Conservation (phyloP, 192 early-diverging fungal species). For the Entomortierella chlamydospora region DNA sequence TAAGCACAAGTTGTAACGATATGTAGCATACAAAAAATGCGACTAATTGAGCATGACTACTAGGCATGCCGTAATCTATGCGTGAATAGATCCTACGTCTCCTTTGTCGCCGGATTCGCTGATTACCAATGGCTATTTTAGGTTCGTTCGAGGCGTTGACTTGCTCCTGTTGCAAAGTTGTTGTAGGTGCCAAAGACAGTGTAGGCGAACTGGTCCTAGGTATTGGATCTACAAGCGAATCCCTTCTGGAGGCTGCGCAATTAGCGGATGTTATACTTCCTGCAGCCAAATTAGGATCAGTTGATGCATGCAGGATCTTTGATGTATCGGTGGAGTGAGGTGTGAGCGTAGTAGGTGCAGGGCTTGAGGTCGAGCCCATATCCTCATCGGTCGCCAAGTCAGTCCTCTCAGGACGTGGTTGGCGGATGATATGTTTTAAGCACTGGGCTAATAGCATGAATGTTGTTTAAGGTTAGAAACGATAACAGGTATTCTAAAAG, state of each 20-base stretch:
- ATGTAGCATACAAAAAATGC: constrained; percentile 72
- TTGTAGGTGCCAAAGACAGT: constrained; percentile 35
- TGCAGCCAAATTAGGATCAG: background rate
- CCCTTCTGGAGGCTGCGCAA: no score
- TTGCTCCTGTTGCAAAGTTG: constrained; percentile 40
- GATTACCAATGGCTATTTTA: constrained; percentile 14
- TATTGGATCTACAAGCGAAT: constrained; percentile 18
- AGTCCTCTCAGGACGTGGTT: constrained; percentile 43
- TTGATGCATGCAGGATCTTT: background rate
- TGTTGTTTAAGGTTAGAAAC: no score
- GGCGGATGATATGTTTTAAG: constrained; percentile 56
- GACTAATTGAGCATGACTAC: constrained; percentile 75
- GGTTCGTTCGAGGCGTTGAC: constrained; percentile 27
- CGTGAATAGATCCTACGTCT: constrained; percentile 41
- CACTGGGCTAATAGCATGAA: constrained; percentile 38
- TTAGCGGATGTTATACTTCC: background rate
- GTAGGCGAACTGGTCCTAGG: constrained; percentile 19
- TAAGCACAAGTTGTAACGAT: constrained; percentile 48
- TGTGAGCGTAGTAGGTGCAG: background rate
- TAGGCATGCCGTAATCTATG: constrained; percentile 81
- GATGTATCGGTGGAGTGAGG: background rate
- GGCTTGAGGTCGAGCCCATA: background rate
- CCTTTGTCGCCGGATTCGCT: constrained; percentile 38
- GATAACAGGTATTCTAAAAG: no score
- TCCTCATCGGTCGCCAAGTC: constrained; percentile 1